Evolutionary conservation across 306 rosid species (phyloP).

Genomic region (Dryas drummondii): DNA sequence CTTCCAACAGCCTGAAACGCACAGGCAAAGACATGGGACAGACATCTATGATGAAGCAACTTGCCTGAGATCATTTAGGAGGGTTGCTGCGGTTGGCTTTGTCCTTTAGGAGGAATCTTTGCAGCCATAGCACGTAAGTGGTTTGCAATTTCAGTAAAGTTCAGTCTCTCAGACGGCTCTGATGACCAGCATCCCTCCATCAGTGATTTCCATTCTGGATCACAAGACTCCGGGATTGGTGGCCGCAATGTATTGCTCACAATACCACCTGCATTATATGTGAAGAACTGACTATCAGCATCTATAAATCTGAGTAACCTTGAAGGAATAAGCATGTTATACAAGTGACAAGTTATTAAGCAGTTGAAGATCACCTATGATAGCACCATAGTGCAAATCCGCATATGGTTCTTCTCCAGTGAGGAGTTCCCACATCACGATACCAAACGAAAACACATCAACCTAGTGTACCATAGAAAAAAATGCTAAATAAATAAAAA

Average conservation of each 20-base stretch:
- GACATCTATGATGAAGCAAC: conserved; percentile 13
- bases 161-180: conserved; percentile 80
- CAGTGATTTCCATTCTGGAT: conserved; percentile 66
- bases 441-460: conserved; percentile 84
- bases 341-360: neutral
- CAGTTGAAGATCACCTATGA: conserved; percentile 56
- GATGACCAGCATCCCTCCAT: conserved; percentile 93
- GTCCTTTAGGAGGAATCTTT: conserved; percentile 69
- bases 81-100: conserved; percentile 52
- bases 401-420: conserved; percentile 90
- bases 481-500: neutral
- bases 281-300: neutral
- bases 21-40: neutral
- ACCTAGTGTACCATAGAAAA: conserved; percentile 41
- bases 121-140: conserved; percentile 67
- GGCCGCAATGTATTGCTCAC: conserved; percentile 93
- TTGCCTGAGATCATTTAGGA: conserved; percentile 38
- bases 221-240: conserved; percentile 64
- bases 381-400: conserved; percentile 85
- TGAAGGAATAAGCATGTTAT: neutral
- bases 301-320: conserved; percentile 19
- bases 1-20: conserved; percentile 12
- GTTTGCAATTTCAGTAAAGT: conserved; percentile 71
- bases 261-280: conserved; percentile 66
- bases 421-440: conserved; percentile 88